Evolutionary conservation across 2,329 filamentous ascomycete genomes (phyloP), one percentile per base, ranked within the genome.

Genomic region (Penicillium hordei): DNA sequence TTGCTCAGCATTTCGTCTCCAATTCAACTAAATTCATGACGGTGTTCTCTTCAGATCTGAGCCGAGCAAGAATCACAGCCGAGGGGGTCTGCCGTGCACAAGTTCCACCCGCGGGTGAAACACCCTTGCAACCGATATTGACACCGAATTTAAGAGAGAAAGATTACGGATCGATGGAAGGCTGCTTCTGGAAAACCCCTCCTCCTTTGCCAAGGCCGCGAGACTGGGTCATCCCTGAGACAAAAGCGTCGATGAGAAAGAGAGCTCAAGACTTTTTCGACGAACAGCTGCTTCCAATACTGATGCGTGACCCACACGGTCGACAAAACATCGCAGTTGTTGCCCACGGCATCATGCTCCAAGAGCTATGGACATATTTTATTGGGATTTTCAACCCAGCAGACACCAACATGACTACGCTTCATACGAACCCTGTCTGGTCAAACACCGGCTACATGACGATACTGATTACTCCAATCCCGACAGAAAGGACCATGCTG

Each of bases 311-410:
- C 0, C 63, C 2, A 49, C 58, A 66, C 10, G 71, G 79, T 21
- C 15, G 3, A 12, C 67, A 72, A 7, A 76, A 79, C 2, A 77
- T 93, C 10, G 87, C 86, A 2, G 76, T 96, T 8, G 89, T 96
- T 3, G 89, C 92, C 2, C 93, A 97, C 68, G 92, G 93, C 17
- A 87, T 96, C 60, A 86, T 96, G 40, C 82, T 96, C 2, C 85
- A 85, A 2, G 81, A 85, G 33, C 74, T 96, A 0, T 87, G 89
- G 81, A 81, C 82, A 55, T 79, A 82, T 13, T 72, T 96, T 15
- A 76, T 88, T 8, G 74, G 77, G 13, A 80, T 83, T 3, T 82
- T 90, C 58, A 74, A 77, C 2, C 67, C 73, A 13, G 73, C 73
- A 46, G 80, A 75, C 2, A 73, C 86, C 7, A 67, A 69, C 1